Conservation (phyloP, 179 eudicot species). For the Spergularia azorica region DNA sequence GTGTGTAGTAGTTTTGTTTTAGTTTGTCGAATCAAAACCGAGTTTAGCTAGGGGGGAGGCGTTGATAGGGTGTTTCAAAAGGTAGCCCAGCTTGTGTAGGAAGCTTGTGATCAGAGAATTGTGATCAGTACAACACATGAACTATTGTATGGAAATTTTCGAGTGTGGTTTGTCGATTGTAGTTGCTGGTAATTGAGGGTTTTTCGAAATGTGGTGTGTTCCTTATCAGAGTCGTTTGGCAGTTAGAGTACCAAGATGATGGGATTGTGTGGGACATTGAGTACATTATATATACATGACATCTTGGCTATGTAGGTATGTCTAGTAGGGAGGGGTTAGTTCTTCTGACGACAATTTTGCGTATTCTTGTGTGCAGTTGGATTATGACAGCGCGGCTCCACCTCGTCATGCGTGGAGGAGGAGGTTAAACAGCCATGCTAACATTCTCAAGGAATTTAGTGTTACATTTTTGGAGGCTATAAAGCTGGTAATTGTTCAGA, state of each 20-base stretch:
- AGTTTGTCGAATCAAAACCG: too few species aligned
- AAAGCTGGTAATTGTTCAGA: slow-evolving; percentile 60
- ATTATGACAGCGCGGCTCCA: slow-evolving; percentile 92
- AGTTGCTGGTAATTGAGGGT: too few species aligned
- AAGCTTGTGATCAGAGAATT: neutral
- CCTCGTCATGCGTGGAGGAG: slow-evolving; percentile 97
- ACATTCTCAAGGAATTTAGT: slow-evolving; percentile 92
- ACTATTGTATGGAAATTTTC: too few species aligned
- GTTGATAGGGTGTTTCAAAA: too few species aligned
- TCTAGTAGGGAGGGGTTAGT: neutral
- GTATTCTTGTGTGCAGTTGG: slow-evolving; percentile 51
- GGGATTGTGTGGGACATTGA: too few species aligned
- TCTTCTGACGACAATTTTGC: neutral
- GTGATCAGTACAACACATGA: neutral
- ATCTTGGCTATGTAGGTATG: neutral
- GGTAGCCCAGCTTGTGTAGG: neutral
- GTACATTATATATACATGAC: neutral
- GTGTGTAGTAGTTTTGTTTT: too few species aligned
- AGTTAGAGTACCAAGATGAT: too few species aligned
- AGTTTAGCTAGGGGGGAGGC: too few species aligned
- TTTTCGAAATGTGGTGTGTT: too few species aligned
- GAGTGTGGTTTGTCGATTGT: too few species aligned
- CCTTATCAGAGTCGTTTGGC: too few species aligned
- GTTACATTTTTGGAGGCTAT: slow-evolving; percentile 91
- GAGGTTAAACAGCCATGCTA: slow-evolving; percentile 84